Percentiles rank a stretch among this genome's conserved stretches.
Evolutionary conservation across 495 filamentous ascomycete species (phyloP).

Genomic region (Neurospora tetraspora): DNA sequence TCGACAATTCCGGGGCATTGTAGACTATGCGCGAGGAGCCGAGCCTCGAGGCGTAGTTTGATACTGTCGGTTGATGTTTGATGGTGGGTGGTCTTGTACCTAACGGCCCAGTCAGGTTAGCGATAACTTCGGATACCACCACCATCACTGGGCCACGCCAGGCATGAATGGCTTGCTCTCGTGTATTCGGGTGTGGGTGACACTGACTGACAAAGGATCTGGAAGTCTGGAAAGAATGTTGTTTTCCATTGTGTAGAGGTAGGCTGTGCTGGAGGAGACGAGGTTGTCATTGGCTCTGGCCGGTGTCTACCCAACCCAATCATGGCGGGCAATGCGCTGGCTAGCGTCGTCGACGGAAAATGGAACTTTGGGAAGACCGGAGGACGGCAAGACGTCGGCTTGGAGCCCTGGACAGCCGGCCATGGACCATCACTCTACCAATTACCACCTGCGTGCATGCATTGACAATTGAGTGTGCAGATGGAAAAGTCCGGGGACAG

Average conservation of each 20-base stretch:
- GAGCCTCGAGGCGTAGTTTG: background rate
- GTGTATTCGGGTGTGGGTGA: background rate
- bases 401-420: background rate
- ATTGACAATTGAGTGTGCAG: background rate
- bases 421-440: background rate
- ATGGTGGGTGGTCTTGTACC: background rate
- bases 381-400: background rate
- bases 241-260: background rate
- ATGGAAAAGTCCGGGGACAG: background rate
- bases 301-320: background rate
- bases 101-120: background rate
- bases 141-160: background rate
- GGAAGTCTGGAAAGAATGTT: background rate
- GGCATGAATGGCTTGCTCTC: background rate
- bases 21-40: background rate
- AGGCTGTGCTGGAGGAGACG: background rate
- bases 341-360: constrained; percentile 9
- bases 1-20: background rate
- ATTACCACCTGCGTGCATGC: background rate
- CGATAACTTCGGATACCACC: background rate
- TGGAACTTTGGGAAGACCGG: background rate
- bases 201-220: background rate
- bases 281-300: background rate
- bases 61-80: background rate
- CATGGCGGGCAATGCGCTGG: constrained; percentile 10